Percentiles rank a stretch among this genome's conserved stretches.
Evolutionary conservation across 2,329 filamentous ascomycete species (phyloP).

Genomic region (Penicillium vulpinum): DNA sequence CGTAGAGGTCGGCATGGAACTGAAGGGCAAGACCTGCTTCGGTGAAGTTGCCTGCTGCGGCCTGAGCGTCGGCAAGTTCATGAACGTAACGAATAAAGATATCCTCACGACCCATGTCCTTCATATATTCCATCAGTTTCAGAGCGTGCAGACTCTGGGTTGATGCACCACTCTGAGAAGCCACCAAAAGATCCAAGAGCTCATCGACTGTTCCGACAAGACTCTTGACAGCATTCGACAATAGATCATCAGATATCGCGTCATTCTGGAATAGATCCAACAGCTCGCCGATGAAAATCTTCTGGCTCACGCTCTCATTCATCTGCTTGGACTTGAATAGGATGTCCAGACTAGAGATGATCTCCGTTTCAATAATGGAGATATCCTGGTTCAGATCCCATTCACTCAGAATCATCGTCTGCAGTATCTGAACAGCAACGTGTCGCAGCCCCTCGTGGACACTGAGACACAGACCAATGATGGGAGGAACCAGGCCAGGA

Average conservation of each 20-base stretch:
- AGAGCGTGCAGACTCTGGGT: constrained; percentile 87
- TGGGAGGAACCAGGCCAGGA: constrained; percentile 82
- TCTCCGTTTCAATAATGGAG: constrained; percentile 87
- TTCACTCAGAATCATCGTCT: constrained; percentile 98
- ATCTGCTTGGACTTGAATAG: constrained; percentile 87
- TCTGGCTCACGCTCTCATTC: constrained; percentile 86
- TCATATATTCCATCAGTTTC: constrained; percentile 90
- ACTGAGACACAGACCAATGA: constrained; percentile 90
- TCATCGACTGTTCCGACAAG: constrained; percentile 85
- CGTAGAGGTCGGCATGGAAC: constrained; percentile 87
- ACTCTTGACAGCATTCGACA: constrained; percentile 74
- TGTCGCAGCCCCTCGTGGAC: constrained; percentile 87
- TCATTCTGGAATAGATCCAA: constrained; percentile 76
- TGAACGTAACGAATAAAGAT: constrained; percentile 97
- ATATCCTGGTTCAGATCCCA: constrained; percentile 95
- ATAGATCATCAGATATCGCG: constrained; percentile 66
- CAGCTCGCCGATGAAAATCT: constrained; percentile 85
- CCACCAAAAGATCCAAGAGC: constrained; percentile 84
- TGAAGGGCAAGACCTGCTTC: constrained; percentile 87
- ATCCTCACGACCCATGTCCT: constrained; percentile 95
- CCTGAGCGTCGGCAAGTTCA: constrained; percentile 78
- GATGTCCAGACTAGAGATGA: constrained; percentile 88
- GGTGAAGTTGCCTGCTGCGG: constrained; percentile 72
- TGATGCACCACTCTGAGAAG: constrained; percentile 73
- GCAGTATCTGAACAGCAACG: constrained; percentile 88